These are phyloP conservation scores for Dicorynia guianensis DNA, from an alignment of 306 rosid genomes.

Conservation along the genomic window DNA sequence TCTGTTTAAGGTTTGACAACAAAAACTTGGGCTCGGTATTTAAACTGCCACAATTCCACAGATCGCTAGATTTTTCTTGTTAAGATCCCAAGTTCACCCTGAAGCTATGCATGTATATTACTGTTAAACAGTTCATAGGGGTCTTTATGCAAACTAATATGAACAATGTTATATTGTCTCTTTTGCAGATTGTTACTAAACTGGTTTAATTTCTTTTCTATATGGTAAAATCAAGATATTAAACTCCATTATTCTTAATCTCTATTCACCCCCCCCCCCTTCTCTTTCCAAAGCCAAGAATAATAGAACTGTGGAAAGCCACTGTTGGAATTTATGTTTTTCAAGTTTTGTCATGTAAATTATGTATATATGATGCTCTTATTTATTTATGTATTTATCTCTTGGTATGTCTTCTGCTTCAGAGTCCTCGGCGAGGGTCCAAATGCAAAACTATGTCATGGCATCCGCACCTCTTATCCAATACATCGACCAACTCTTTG, in stretches of 20 bases:
- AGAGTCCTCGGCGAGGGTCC: constrained; percentile 72
- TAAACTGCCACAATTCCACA: background rate
- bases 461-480: constrained; percentile 68
- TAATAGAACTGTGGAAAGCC: background rate
- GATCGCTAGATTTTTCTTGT: constrained; percentile 19
- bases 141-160: constrained; percentile 4
- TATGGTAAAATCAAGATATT: background rate
- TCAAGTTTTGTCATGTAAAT: constrained; percentile 28
- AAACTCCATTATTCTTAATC: too few species aligned
- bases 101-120: background rate
- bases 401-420: constrained; percentile 43
- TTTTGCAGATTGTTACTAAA: constrained; percentile 8
- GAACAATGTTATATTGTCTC: constrained; percentile 1
- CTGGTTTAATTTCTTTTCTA: constrained; percentile 1
- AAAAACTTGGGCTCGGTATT: background rate
- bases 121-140: background rate
- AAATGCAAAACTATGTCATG: constrained; percentile 75
- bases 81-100: constrained; percentile 1
- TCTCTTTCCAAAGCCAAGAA: background rate
- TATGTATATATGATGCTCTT: constrained; percentile 24
- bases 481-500: constrained; percentile 79
- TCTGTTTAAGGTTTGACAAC: constrained; percentile 16
- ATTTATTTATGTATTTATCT: background rate
- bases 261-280: too few species aligned
- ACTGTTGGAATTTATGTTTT: constrained; percentile 1